Evolutionary conservation across 1,139 yeast genomes (phyloP).

Genomic region (Suhomyces coccinellae): DNA sequence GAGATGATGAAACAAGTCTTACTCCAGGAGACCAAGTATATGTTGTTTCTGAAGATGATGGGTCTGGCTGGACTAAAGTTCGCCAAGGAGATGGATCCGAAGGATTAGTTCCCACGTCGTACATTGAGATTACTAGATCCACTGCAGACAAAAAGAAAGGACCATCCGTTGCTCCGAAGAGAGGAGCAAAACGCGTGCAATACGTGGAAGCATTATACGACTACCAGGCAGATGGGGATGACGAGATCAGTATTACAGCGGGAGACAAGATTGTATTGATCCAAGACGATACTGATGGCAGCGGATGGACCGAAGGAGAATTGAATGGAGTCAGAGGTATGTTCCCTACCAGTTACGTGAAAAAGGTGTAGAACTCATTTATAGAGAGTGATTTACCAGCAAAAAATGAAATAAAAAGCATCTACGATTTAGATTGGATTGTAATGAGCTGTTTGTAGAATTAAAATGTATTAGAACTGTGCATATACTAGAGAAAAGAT

Average conservation of each 20-base stretch:
- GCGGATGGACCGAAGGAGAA: conserved; percentile 97
- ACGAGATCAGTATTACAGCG: conserved; percentile 67
- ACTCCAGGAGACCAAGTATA: conserved; percentile 60
- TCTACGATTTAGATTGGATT: neutral
- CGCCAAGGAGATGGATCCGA: conserved; percentile 39
- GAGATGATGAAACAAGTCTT: conserved; percentile 72
- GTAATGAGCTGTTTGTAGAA: no score
- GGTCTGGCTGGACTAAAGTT: conserved; percentile 89
- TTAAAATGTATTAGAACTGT: no score
- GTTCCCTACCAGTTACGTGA: conserved; percentile 79
- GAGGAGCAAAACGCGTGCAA: conserved; percentile 65
- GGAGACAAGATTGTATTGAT: conserved; percentile 76
- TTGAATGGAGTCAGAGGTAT: conserved; percentile 69
- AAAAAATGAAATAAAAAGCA: neutral
- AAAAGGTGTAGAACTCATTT: conserved; percentile 26
- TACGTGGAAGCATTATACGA: conserved; percentile 78
- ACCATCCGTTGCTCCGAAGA: conserved; percentile 81
- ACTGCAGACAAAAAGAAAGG: conserved; percentile 51
- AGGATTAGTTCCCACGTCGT: conserved; percentile 89
- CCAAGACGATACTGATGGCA: conserved; percentile 74
- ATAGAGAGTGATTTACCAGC: neutral
- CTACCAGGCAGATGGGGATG: conserved; percentile 79
- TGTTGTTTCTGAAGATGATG: conserved; percentile 72
- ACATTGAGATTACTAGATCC: conserved; percentile 50
- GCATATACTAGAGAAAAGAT: no score